phyloP scores from a whole-genome alignment of 1,139 yeast species.

The Hyphopichia buzzinii region DNA sequence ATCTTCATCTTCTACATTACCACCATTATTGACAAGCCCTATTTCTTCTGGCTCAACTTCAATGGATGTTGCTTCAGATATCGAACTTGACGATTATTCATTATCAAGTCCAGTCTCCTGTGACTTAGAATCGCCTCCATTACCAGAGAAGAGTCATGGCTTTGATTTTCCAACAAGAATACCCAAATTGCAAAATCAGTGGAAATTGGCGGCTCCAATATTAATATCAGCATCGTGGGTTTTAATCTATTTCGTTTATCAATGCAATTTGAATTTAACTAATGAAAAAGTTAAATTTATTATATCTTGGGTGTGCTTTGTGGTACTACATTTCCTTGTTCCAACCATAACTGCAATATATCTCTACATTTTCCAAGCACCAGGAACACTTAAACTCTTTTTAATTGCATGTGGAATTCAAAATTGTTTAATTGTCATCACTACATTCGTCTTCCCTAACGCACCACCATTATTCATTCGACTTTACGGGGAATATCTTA shows the following conservation, averaged over 20 bases:
- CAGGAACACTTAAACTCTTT: constrained; percentile 13
- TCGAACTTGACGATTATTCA: constrained; percentile 1
- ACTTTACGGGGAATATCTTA: constrained; percentile 13
- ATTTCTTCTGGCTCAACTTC: neutral
- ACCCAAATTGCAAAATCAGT: constrained; percentile 5
- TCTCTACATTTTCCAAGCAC: constrained; percentile 15
- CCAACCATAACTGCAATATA: constrained; percentile 12
- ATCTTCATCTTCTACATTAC: constrained; percentile 2
- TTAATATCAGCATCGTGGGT: constrained; percentile 12
- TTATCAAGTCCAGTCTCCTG: neutral
- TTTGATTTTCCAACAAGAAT: neutral
- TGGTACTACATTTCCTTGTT: constrained; percentile 13
- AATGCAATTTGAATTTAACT: constrained; percentile 7
- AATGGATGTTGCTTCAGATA: constrained; percentile 3
- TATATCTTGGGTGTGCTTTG: constrained; percentile 14
- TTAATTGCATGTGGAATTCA: constrained; percentile 12
- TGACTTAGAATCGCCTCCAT: neutral
- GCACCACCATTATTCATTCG: constrained; percentile 16
- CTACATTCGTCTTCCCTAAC: constrained; percentile 14
- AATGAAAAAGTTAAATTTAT: constrained; percentile 9
- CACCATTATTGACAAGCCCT: constrained; percentile 1
- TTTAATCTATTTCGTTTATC: constrained; percentile 10
- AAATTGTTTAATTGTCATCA: constrained; percentile 11
- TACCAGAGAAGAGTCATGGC: neutral
- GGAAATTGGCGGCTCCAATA: constrained; percentile 13